These are phyloP conservation scores for Stemphylium lycopersici DNA, from an alignment of 2,329 filamentous ascomycete genomes.

Conservation along the genomic window DNA sequence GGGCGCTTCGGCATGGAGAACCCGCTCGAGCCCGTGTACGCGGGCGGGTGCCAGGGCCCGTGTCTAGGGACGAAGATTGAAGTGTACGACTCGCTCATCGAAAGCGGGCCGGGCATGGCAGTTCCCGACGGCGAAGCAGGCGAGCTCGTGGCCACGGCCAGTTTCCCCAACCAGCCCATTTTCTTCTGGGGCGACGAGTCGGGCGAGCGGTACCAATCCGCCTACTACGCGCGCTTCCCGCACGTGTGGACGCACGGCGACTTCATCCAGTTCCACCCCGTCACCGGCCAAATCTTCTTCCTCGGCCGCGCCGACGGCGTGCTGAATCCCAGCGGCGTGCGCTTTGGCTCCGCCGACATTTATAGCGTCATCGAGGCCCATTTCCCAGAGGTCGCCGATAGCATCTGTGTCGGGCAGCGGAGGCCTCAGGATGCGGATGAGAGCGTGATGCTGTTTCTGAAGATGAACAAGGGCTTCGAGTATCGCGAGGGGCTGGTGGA, in stretches of 20 bases:
- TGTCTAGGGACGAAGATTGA: slow-evolving; percentile 61
- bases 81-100: slow-evolving; percentile 64
- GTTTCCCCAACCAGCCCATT: slow-evolving; percentile 77
- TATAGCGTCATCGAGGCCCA: slow-evolving; percentile 73
- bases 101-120: slow-evolving; percentile 55
- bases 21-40: slow-evolving; percentile 69
- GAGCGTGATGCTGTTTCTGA: slow-evolving; percentile 64
- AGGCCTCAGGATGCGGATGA: slow-evolving; percentile 65
- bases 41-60: slow-evolving; percentile 62
- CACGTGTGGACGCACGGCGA: slow-evolving; percentile 84
- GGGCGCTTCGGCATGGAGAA: slow-evolving; percentile 69
- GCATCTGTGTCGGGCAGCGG: slow-evolving; percentile 80
- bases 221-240: slow-evolving; percentile 56
- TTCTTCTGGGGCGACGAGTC: slow-evolving; percentile 55
- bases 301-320: slow-evolving; percentile 78
- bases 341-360: slow-evolving; percentile 81
- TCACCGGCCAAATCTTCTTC: slow-evolving; percentile 69
- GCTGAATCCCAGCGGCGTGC: slow-evolving; percentile 77
- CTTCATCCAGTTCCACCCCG: slow-evolving; percentile 73
- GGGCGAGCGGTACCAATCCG: slow-evolving; percentile 53
- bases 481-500: slow-evolving; percentile 54
- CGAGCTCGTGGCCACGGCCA: slow-evolving; percentile 72
- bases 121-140: slow-evolving; percentile 71
- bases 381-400: slow-evolving; percentile 71
- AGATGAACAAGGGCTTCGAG: slow-evolving; percentile 63